Percentiles rank a stretch among this genome's conserved stretches.
Conservation (phyloP, 441 rosid genomes). For the Iberis amara region DNA sequence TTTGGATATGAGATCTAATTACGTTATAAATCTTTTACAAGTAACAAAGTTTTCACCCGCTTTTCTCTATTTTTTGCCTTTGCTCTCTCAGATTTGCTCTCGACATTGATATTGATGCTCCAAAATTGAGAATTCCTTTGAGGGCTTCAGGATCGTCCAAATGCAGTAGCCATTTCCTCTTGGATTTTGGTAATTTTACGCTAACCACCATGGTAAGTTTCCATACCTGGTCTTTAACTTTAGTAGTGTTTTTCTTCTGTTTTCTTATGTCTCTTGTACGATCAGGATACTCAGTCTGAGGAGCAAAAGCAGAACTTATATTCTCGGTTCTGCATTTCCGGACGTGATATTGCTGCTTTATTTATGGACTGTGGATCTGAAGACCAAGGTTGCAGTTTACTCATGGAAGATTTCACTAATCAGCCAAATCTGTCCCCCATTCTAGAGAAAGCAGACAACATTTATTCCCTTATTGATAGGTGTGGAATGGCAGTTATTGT, state of each 20-base stretch:
- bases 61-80: slow-evolving; percentile 22
- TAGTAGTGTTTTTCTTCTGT: slow-evolving; percentile 23
- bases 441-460: slow-evolving; percentile 39
- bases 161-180: slow-evolving; percentile 75
- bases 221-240: slow-evolving; percentile 21
- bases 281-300: slow-evolving; percentile 70
- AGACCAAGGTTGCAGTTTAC: slow-evolving; percentile 38
- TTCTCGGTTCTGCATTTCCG: slow-evolving; percentile 86
- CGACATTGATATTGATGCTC: slow-evolving; percentile 98
- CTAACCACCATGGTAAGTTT: slow-evolving; percentile 71
- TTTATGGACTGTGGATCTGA: slow-evolving; percentile 68
- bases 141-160: slow-evolving; percentile 53
- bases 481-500: slow-evolving; percentile 96
- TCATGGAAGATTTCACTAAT: slow-evolving; percentile 37
- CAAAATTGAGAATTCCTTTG: slow-evolving; percentile 91
- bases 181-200: slow-evolving; percentile 98
- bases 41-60: slow-evolving; percentile 7
- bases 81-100: slow-evolving; percentile 78
- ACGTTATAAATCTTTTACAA: neutral
- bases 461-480: slow-evolving; percentile 84
- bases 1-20: slow-evolving; percentile 9
- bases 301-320: slow-evolving; percentile 81
- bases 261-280: slow-evolving; percentile 26
- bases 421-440: slow-evolving; percentile 40
- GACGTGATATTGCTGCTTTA: slow-evolving; percentile 97